Base-by-base conservation (phyloP, 352 stramenopile species). In the Phytophthora nicotianae region DNA sequence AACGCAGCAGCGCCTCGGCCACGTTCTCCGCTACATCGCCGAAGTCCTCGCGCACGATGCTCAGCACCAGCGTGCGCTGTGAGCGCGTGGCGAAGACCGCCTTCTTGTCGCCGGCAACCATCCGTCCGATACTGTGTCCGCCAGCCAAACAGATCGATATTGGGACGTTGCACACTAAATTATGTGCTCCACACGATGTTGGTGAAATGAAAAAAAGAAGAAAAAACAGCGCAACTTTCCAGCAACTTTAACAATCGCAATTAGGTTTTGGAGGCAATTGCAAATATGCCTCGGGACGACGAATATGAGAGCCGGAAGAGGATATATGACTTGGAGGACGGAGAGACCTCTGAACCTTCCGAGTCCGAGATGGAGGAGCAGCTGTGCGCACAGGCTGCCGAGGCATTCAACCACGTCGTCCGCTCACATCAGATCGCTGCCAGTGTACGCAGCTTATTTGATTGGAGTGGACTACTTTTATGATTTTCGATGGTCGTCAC, bases 11-110 rank as follows among this genome's bases (percentile, higher is more conserved):
- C 51, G 75, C 68, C 43, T 74, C 55, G 20, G 77, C 75, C 49
- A 93, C 77, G n/a, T 68, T 68, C 52, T 86, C 83, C 0, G 87
- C 79, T 50, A 79, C 79, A 32, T 89, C 74, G 16, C 87, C 87
- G 51, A 96, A 91, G 63, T 96, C 86, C 54, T 93, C 86, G 32
- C 81, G 83, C 55, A 96, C 64, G 45, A 96, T 58, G 55, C 83
- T 93, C 2, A 84, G 63, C 58, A 89, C 81, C 41, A 93, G 72
- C 41, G 75, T 74, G 50, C 84, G 86, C 79, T 94, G 81, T 14
- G 87, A 90, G 23, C 75, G 81, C 64, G 80, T 79, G 21, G 86
- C 74, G 47, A 94, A 91, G 58, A 64, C 56, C 42, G 38, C 6
- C 53, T 50, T 58, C 27, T 50, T 62, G 40, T 75, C 62, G 23